Conservation (phyloP, 805 yeast species). For the Groenewaldozyma tartarivorans region DNA sequence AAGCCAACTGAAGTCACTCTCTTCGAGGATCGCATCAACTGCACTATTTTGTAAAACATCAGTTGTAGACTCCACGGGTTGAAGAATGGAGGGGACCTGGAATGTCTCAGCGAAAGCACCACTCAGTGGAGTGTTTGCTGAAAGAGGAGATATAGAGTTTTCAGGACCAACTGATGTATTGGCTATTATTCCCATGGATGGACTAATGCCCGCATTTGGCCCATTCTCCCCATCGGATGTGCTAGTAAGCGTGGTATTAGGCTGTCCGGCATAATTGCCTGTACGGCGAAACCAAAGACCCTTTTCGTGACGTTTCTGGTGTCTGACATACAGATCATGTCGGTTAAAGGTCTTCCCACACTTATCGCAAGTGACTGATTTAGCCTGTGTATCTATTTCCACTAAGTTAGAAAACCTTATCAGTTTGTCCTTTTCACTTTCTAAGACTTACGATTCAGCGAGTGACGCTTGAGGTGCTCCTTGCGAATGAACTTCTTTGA, state of each 20-base stretch:
- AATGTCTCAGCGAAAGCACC: neutral
- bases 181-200: neutral
- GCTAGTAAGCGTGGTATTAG: too few species aligned
- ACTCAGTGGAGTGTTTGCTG: neutral
- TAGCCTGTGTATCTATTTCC: constrained; percentile 4
- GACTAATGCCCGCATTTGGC: neutral
- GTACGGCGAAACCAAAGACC: constrained; percentile 14
- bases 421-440: neutral
- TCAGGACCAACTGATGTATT: neutral
- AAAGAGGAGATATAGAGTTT: neutral
- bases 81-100: neutral
- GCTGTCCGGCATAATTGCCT: constrained; percentile 4
- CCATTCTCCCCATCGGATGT: neutral
- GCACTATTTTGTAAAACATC: neutral
- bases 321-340: constrained; percentile 46
- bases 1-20: constrained; percentile 21
- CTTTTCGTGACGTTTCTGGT: constrained; percentile 26
- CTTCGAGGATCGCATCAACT: constrained; percentile 10
- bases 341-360: constrained; percentile 44
- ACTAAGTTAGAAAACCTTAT: neutral
- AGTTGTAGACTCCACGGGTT: neutral
- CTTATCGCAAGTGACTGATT: constrained; percentile 13
- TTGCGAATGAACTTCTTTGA: constrained; percentile 7
- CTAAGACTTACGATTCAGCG: constrained; percentile 9
- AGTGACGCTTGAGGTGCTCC: constrained; percentile 10